Evolutionary conservation across 2,329 filamentous ascomycete species (phyloP).

Genomic region (Epicoccum sorghinum): DNA sequence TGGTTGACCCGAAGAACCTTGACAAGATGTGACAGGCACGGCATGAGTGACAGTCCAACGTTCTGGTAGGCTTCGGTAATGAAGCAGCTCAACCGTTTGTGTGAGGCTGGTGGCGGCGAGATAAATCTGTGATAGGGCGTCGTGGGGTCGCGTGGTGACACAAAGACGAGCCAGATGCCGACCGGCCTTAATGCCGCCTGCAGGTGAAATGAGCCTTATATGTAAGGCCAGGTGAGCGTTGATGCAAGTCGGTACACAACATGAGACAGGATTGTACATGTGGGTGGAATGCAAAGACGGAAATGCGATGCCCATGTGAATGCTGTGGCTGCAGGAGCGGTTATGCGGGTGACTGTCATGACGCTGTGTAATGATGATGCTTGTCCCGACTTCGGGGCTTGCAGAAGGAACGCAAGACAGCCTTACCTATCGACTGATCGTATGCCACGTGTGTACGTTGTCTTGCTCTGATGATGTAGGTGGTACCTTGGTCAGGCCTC

Average conservation of each 20-base stretch:
- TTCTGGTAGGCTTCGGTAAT: constrained; percentile 4
- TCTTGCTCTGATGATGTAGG: not conserved
- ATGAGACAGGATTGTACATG: not conserved
- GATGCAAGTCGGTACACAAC: not conserved
- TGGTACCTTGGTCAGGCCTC: not conserved
- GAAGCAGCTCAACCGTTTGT: constrained; percentile 8
- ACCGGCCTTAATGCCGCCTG: constrained; percentile 12
- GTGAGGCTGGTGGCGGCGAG: constrained; percentile 6
- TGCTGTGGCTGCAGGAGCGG: not conserved
- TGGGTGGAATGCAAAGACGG: constrained; percentile 5
- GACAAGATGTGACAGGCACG: constrained; percentile 7
- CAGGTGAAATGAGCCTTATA: constrained; percentile 8
- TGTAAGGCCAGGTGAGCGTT: not conserved
- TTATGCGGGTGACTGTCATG: not conserved
- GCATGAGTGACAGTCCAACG: constrained; percentile 10
- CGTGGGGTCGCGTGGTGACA: constrained; percentile 2
- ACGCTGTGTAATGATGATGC: constrained; percentile 1
- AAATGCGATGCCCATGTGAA: constrained; percentile 15
- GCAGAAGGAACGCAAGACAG: not conserved
- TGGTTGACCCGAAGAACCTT: constrained; percentile 8
- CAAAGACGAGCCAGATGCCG: constrained; percentile 4
- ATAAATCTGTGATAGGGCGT: constrained; percentile 5
- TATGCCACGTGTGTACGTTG: not conserved
- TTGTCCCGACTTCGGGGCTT: not conserved
- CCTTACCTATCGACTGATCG: not conserved